Conservation (phyloP, 2,329 filamentous ascomycete species). For the Sporothrix phasma region DNA sequence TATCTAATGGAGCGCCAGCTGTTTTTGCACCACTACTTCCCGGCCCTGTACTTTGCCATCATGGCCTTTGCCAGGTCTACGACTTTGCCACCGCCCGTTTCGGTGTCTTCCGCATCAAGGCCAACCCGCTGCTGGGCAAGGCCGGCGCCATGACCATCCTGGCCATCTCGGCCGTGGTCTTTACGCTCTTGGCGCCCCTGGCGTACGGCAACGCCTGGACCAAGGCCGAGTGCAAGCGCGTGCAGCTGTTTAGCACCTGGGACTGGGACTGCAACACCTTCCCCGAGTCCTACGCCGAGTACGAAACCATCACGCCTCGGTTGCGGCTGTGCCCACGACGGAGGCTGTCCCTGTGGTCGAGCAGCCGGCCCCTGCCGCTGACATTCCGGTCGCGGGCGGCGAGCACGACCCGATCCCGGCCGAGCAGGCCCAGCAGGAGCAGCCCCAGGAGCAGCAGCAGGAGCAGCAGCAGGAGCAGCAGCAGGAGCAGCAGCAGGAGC, state of each 20-base stretch:
- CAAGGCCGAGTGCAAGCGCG: constrained; percentile 69
- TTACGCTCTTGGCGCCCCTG: constrained; percentile 77
- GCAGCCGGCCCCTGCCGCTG: constrained; percentile 7
- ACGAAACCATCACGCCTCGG: constrained; percentile 26
- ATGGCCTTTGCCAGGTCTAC: constrained; percentile 82
- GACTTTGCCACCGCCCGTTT: constrained; percentile 76
- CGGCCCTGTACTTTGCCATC: constrained; percentile 89
- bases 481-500: not conserved
- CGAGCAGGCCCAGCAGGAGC: constrained; percentile 5
- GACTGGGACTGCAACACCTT: constrained; percentile 99
- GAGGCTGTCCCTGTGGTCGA: not conserved
- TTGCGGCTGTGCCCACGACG: constrained; percentile 11
- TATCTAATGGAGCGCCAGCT: constrained; percentile 96
- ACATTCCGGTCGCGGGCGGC: constrained; percentile 18
- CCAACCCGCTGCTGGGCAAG: constrained; percentile 64
- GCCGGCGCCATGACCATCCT: constrained; percentile 66
- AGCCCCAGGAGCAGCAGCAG: constrained; percentile 9
- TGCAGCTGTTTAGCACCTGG: constrained; percentile 84
- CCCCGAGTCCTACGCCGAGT: constrained; percentile 53
- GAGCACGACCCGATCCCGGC: constrained; percentile 23
- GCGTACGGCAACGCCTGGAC: constrained; percentile 95
- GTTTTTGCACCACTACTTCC: constrained; percentile 98
- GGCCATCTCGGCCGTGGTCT: constrained; percentile 61
- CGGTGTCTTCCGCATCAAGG: constrained; percentile 53
- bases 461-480: not conserved